Evolutionary conservation across 176 grass and related monocot species (phyloP).

Genomic region (Sorghum bicolor): DNA sequence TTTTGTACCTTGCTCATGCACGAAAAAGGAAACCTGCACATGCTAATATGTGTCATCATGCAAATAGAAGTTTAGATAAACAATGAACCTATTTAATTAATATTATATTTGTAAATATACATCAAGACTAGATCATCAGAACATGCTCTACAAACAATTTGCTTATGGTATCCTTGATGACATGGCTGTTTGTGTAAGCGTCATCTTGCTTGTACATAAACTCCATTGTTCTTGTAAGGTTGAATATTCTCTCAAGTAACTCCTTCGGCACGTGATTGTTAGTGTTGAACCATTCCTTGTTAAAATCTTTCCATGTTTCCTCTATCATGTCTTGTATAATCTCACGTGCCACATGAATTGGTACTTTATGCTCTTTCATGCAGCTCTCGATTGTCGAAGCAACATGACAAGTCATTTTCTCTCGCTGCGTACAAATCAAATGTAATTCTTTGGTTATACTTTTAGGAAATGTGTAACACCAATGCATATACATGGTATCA

Average conservation of each 20-base stretch:
- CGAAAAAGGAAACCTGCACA: too few species aligned
- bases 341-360: neutral
- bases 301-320: neutral
- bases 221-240: neutral
- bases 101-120: too few species aligned
- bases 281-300: neutral
- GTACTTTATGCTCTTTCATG: neutral
- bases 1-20: too few species aligned
- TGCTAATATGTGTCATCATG: too few species aligned
- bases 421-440: neutral
- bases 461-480: neutral
- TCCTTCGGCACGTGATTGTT: neutral
- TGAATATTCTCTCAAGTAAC: neutral
- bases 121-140: too few species aligned
- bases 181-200: neutral
- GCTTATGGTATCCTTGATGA: neutral
- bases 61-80: too few species aligned
- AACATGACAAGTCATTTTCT: neutral
- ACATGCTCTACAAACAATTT: neutral
- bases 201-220: neutral
- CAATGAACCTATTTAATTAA: too few species aligned
- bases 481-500: neutral
- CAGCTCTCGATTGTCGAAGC: slow-evolving; percentile 2
- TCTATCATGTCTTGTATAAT: neutral
- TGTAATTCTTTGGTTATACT: neutral